phyloP scores from a whole-genome alignment of 2,329 filamentous ascomycete species.

The Myriosclerotinia scirpicola region DNA sequence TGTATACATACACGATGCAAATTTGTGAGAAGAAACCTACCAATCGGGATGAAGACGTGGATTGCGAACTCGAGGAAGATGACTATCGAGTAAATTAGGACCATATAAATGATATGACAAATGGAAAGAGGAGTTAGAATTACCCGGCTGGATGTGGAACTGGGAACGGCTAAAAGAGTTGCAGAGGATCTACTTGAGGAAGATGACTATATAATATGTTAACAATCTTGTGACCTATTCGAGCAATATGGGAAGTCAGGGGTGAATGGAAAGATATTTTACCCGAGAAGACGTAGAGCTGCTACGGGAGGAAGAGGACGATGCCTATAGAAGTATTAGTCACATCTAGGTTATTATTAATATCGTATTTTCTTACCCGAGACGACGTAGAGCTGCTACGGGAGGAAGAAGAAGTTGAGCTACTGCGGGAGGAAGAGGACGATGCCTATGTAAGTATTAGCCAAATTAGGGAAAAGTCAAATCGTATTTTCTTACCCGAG shows the following conservation, averaged over 20 bases:
- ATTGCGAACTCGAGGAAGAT: neutral
- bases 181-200: neutral
- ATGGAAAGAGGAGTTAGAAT: neutral
- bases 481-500: neutral
- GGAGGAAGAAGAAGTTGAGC: neutral
- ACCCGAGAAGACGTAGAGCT: slow-evolving; percentile 4
- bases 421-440: neutral
- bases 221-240: neutral
- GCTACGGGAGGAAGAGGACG: neutral
- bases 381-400: neutral
- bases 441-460: neutral
- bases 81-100: neutral
- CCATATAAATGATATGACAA: neutral
- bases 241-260: neutral
- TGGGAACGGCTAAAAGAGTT: neutral
- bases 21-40: neutral
- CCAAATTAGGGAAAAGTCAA: too few relatives aligned
- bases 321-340: neutral
- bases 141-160: slow-evolving; percentile 1
- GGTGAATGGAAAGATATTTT: neutral
- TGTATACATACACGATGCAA: neutral
- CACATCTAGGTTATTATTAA: neutral
- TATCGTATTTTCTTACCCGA: neutral
- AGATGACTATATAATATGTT: neutral
- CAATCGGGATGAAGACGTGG: neutral